Conservation (phyloP, 768 basidiomycete genomes). For the Boletus coccyginus region DNA sequence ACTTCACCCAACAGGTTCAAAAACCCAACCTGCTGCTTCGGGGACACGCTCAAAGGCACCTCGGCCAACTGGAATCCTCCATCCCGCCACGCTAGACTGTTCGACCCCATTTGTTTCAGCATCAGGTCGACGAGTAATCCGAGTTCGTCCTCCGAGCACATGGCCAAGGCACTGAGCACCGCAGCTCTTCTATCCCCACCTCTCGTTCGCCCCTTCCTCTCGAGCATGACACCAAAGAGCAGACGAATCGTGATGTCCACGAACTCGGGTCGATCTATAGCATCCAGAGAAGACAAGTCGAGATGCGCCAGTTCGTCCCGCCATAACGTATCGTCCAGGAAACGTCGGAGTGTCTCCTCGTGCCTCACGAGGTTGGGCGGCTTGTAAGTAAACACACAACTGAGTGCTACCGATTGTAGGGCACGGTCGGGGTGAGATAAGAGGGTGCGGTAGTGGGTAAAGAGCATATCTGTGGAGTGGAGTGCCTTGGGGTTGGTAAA, state of each 20-base stretch:
- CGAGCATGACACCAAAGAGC: constrained; percentile 85
- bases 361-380: constrained; percentile 49
- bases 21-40: constrained; percentile 81
- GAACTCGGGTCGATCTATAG: constrained; percentile 57
- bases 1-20: constrained; percentile 83
- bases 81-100: constrained; percentile 23
- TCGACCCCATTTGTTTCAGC: constrained; percentile 63
- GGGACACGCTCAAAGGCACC: constrained; percentile 35
- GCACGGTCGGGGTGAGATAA: constrained; percentile 82
- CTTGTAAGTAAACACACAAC: constrained; percentile 83
- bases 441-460: constrained; percentile 63
- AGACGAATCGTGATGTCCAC: constrained; percentile 72
- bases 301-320: constrained; percentile 82
- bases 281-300: constrained; percentile 56
- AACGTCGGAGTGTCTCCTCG: constrained; percentile 60
- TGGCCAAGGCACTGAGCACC: constrained; percentile 66
- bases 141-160: constrained; percentile 73
- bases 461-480: constrained; percentile 62
- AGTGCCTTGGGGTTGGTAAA: constrained; percentile 93
- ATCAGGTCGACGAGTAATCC: constrained; percentile 81
- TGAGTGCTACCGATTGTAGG: constrained; percentile 72
- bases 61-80: constrained; percentile 30
- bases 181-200: constrained; percentile 71
- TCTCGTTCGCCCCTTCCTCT: constrained; percentile 65
- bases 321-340: constrained; percentile 86